Evolutionary conservation across 352 stramenopile species (phyloP), one percentile per base, ranked within the genome.

Genomic region (Pythium periplocum): DNA sequence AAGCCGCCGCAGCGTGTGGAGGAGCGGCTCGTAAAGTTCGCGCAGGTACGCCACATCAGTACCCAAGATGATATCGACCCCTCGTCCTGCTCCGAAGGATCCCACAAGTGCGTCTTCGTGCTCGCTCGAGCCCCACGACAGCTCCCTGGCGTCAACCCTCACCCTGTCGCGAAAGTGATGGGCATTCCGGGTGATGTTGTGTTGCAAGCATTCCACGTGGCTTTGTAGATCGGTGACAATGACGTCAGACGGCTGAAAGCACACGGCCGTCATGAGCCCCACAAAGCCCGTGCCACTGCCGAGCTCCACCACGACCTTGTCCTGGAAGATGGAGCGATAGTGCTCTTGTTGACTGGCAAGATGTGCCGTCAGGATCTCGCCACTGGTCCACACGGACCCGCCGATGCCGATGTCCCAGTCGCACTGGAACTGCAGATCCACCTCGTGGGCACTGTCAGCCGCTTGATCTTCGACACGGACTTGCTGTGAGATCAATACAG

Each of bases 321-420:
- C 75, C 32, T 80, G 45, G 44, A 93, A 87, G 32, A 86, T 55
- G 33, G 63, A 51, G 3, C 68, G 58, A 54, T 87, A 88, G 30
- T 58, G 46, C 6, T 60, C 50, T 9, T 73, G 71, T 45, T 91
- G 71, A 17, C 70, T 48, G 61, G 82, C 68, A 30, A 93, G 55
- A 46, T 91, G 71, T 3, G 71, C 69, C 11, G 71, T 73, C 17
- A 93, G 68, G 31, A 93, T 68, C 66, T 87, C 69, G 4, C 80
- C 83, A 53, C 83, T 93, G 2, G 83, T 93, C 83, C 83, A 93
- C 33, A 93, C 66, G 8, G 78, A 91, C 47, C 83, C 83, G 54
- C 83, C 83, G 59, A 93, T 93, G 50, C 83, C 83, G 33, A 88
- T 68, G 48, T 80, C 66, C 83, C 83, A 93, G 57, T 90, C 71